Evolutionary conservation across 2,329 filamentous ascomycete genomes (phyloP).

Genomic region (Didymella lethalis): DNA sequence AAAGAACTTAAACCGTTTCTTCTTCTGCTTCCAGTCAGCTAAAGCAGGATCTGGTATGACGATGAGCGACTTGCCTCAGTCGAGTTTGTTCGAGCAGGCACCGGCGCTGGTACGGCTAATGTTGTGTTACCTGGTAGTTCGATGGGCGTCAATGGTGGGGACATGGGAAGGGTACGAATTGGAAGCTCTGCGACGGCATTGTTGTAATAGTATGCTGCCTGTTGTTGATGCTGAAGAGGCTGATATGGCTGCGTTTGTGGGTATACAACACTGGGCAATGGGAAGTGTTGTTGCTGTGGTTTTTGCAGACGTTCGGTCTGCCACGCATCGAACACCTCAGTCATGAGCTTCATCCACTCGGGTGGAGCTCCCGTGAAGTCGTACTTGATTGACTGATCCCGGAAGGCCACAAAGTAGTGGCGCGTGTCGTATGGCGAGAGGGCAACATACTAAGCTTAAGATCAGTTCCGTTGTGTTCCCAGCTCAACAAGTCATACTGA

Average conservation of each 20-base stretch:
- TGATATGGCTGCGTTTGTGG: slow-evolving; percentile 16
- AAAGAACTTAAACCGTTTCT: slow-evolving; percentile 36
- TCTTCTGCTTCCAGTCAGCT: slow-evolving; percentile 32
- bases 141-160: slow-evolving; percentile 28
- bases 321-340: slow-evolving; percentile 44
- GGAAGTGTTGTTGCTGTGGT: slow-evolving; percentile 24
- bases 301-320: slow-evolving; percentile 34
- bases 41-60: background rate
- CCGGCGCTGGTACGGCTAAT: slow-evolving; percentile 23
- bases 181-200: slow-evolving; percentile 8
- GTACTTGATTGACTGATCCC: slow-evolving; percentile 44
- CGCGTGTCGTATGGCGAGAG: slow-evolving; percentile 45
- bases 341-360: slow-evolving; percentile 48
- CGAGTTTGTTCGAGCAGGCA: slow-evolving; percentile 20
- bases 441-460: slow-evolving; percentile 39
- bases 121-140: slow-evolving; percentile 27
- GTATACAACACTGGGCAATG: slow-evolving; percentile 10
- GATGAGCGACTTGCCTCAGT: slow-evolving; percentile 27
- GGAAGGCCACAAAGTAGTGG: slow-evolving; percentile 47
- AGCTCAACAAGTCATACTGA: slow-evolving; percentile 25
- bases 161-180: slow-evolving; percentile 15
- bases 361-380: slow-evolving; percentile 42
- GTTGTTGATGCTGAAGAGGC: slow-evolving; percentile 17
- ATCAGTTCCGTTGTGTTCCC: background rate
- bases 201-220: slow-evolving; percentile 20